Evolutionary conservation across 768 basidiomycete species (phyloP), one percentile per base, ranked within the genome.

Genomic region (Gloeostereum incarnatum): DNA sequence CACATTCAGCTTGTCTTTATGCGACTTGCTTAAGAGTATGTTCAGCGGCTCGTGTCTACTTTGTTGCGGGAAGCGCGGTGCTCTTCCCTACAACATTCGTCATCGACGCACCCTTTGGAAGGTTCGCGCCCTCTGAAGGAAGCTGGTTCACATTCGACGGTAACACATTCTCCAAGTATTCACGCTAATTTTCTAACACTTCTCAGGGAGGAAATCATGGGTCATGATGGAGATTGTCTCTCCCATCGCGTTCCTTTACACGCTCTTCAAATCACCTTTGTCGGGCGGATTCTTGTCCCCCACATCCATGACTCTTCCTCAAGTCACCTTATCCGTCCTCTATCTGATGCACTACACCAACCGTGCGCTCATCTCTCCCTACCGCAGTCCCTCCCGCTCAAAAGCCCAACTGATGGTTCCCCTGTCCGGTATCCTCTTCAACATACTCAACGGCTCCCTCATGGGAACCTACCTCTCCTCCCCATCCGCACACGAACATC

Each of bases 21-120:
- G 29, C 30, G 14, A 22, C 22, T 2, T 19, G 23, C 30, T 23
- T 5, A 35, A 20, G 14, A 23, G 21, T 19, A 10, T 11, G 7
- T 14, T 1, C 20, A 71, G 70, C 34, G 7, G 42, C 43, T 3
- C 49, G 70, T 35, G 72, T 70, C 52, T 66, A 66, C 52, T 69
- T 73, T 31, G 59, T 69, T 7, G 39, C 78, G 2, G 22, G 56
- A 1, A 67, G 68, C 2, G 31, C 62, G 1, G 8, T 64, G 7
- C 19, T 55, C 1, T 49, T 49, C 21, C 73, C 71, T 0, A 17
- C 63, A 0, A 46, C 56, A 7, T 66, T 82, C 45, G 25, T 76
- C 36, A 51, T 86, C 36, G 65, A 90, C 52, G 89, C 87, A 0
- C 85, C 85, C 0, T 89, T 89, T 54, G 90, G 90, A 7, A 71